Evolutionary conservation across 768 basidiomycete genomes (phyloP), one percentile per base, ranked within the genome.

Genomic region (Dioszegia hungarica): DNA sequence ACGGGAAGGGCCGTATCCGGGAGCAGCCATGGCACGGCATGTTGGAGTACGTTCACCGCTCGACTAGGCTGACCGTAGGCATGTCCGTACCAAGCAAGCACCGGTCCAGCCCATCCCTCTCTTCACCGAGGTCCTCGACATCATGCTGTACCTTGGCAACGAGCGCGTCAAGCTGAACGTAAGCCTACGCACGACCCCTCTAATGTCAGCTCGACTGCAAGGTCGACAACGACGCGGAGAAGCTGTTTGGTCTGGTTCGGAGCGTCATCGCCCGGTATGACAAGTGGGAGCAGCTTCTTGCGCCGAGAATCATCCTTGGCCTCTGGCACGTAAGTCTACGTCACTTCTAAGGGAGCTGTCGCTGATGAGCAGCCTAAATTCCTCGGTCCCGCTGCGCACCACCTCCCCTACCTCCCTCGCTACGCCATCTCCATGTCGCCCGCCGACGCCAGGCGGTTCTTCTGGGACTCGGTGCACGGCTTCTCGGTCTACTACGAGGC

Each of bases 161-260:
- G 58, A 59, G 14, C 72, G 76, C 53, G 74, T 78, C 68, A 77
- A 76, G 57, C 71, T 79, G 34, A 79, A 78, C 66, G 78, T 78
- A 62, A 62, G 77, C 66, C 37, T 15, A 15, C 19, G 34, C 24
- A 20, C 49, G 37, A 37, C 76, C 80, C 78, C 33, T 22, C 86
- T 87, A 59, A 84, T 86, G 71, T 69, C 85, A 97, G 79, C 83
- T 97, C 59, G 94, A 98, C 73, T 89, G 95, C 72, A 99, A 99
- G 78, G 82, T 86, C 25, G 85, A 90, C 70, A 98, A 97, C 72
- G 85, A 92, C 70, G 91, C 94, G 19, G 84, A 86, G 52, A 84
- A 83, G 66, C 78, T 91, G 39, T 87, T 86, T 74, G 78, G 81
- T 5, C 76, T 89, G 27, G 79, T 90, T 33, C 80, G 81, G 76